phyloP scores from a whole-genome alignment of 2,329 filamentous ascomycete species.

The Neopestalotiopsis sp. region DNA sequence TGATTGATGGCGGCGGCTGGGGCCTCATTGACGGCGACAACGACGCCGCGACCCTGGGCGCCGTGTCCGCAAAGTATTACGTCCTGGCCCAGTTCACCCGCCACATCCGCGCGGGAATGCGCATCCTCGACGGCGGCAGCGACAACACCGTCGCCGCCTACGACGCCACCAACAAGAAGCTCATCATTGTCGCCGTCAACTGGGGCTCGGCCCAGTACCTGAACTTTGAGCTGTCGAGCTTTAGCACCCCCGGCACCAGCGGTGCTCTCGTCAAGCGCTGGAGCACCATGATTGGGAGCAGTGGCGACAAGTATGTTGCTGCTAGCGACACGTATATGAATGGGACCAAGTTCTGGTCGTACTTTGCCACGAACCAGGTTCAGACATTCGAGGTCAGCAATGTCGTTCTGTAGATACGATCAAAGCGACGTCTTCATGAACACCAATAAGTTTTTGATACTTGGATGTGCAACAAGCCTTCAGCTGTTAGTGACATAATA shows the following conservation, averaged over 20 bases:
- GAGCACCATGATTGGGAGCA: slow-evolving; percentile 41
- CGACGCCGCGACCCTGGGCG: slow-evolving; percentile 35
- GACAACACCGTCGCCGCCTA: slow-evolving; percentile 46
- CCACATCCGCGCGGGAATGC: slow-evolving; percentile 47
- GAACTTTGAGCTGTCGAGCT: slow-evolving; percentile 45
- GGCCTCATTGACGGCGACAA: slow-evolving; percentile 47
- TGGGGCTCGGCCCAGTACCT: slow-evolving; percentile 43
- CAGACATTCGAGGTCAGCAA: slow-evolving; percentile 44
- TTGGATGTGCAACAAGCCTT: too few relatives aligned
- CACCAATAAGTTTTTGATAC: neutral
- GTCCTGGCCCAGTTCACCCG: slow-evolving; percentile 48
- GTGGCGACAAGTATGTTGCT: slow-evolving; percentile 39
- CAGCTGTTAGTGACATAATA: too few relatives aligned
- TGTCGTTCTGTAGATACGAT: slow-evolving; percentile 15
- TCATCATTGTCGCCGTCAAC: slow-evolving; percentile 35
- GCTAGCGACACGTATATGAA: slow-evolving; percentile 38
- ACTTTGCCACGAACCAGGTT: slow-evolving; percentile 39
- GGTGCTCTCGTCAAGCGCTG: slow-evolving; percentile 42
- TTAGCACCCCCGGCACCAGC: slow-evolving; percentile 34
- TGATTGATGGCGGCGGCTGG: slow-evolving; percentile 46
- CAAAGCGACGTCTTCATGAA: neutral
- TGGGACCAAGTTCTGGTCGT: slow-evolving; percentile 43
- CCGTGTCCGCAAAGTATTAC: slow-evolving; percentile 45
- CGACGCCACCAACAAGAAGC: slow-evolving; percentile 34
- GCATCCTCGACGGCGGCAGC: slow-evolving; percentile 41